Evolutionary conservation across 768 basidiomycete genomes (phyloP).

Genomic region (Leccinum boreale): DNA sequence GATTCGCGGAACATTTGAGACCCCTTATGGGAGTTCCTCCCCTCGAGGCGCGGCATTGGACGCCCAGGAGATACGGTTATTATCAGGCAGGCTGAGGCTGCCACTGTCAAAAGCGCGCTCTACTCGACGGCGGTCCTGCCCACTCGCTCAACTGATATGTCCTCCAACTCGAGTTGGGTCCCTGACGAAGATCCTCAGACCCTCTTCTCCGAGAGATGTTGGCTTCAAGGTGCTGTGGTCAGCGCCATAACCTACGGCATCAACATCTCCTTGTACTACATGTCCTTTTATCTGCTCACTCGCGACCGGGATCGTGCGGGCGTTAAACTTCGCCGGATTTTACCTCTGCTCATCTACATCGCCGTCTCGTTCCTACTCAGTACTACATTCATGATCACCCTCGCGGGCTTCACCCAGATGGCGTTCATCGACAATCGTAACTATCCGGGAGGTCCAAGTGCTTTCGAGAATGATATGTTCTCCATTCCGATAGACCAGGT

Average conservation of each 20-base stretch:
- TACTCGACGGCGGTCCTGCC: background rate
- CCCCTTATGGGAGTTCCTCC: no score
- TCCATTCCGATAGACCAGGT: background rate
- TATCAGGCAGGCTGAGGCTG: background rate
- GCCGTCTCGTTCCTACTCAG: background rate
- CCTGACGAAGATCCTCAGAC: background rate
- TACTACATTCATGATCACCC: background rate
- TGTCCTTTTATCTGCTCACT: background rate
- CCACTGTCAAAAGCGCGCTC: background rate
- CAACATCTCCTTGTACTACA: background rate
- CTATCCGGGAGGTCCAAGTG: background rate
- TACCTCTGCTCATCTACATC: background rate
- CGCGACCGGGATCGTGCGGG: background rate
- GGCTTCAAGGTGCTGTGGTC: background rate
- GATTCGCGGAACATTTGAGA: no score
- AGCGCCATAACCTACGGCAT: background rate
- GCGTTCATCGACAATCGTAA: background rate
- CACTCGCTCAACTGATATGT: background rate
- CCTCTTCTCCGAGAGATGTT: background rate
- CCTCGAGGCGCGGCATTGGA: no score
- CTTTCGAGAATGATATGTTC: background rate
- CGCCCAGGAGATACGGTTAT: background rate
- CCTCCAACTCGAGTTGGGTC: background rate
- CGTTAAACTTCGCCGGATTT: background rate
- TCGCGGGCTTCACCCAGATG: background rate